A percentile compares a stretch with the other conserved stretches of the same genome.
These are phyloP conservation scores for Solanum hybrid DNA, from an alignment of 305 asterid genomes.

Conservation along the genomic window DNA sequence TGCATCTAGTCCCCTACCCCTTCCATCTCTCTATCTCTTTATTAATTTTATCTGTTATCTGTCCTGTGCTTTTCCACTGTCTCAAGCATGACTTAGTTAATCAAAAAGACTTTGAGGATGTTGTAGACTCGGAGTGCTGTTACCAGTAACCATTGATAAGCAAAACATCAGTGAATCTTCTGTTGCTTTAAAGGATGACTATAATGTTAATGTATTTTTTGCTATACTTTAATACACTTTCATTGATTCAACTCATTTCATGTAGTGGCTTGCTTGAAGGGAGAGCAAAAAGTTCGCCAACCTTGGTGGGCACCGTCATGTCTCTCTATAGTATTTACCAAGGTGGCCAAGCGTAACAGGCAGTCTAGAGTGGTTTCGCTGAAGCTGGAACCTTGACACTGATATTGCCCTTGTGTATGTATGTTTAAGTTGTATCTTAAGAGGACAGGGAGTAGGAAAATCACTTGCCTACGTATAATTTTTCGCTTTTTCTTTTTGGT, in stretches of 20 bases:
- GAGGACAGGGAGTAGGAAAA: conserved; percentile 21
- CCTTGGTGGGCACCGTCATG: conserved; percentile 99
- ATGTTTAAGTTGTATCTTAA: conserved; percentile 5
- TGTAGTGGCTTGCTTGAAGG: conserved; percentile 95
- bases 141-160: background rate
- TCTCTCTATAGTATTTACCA: conserved; percentile 52
- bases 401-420: conserved; percentile 16
- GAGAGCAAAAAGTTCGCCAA: conserved; percentile 85
- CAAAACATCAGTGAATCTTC: background rate
- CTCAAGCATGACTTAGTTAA: background rate
- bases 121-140: background rate
- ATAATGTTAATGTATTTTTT: background rate
- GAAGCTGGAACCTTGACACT: conserved; percentile 89
- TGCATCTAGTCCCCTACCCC: conserved; percentile 7
- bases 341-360: conserved; percentile 79
- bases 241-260: conserved; percentile 14
- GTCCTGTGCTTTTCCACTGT: background rate
- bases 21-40: conserved; percentile 11
- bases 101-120: background rate
- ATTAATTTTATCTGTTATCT: background rate
- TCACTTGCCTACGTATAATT: conserved; percentile 1
- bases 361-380: conserved; percentile 88
- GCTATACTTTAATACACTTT: background rate
- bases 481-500: background rate
- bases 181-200: background rate